These are phyloP conservation scores for Funneliformis mosseae DNA, from an alignment of 192 early-diverging fungal species.

Conservation along the genomic window DNA sequence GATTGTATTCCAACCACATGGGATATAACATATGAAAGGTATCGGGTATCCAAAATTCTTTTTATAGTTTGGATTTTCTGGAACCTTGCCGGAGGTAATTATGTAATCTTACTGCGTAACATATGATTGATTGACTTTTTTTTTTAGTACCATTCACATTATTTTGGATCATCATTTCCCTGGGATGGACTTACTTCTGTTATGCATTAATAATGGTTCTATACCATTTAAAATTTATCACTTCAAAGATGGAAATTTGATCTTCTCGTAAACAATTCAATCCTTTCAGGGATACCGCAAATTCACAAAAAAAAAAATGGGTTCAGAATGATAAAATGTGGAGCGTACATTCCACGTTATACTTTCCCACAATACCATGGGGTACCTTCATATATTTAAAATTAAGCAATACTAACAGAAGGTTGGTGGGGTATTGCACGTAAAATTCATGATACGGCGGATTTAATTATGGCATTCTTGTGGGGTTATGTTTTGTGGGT, in stretches of 20 bases:
- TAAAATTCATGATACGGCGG: conserved; percentile 78
- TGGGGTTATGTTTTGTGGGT: conserved; percentile 86
- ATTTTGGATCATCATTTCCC: conserved; percentile 41
- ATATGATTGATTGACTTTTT: not conserved
- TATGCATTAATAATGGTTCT: conserved; percentile 46
- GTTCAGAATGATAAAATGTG: conserved; percentile 51
- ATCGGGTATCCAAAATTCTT: not conserved
- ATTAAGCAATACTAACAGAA: conserved; percentile 59
- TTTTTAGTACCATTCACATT: conserved; percentile 53
- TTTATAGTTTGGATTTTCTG: conserved; percentile 47
- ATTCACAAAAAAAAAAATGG: conserved; percentile 58
- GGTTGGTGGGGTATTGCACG: conserved; percentile 79
- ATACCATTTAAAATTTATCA: not conserved
- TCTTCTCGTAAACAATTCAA: not conserved
- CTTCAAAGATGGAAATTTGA: not conserved
- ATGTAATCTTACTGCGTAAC: not conserved
- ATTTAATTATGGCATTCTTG: conserved; percentile 82
- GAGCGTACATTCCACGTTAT: conserved; percentile 44
- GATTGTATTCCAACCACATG: conserved; percentile 56
- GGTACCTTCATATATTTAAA: conserved; percentile 62
- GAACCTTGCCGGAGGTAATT: conserved; percentile 49
- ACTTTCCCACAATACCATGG: conserved; percentile 53
- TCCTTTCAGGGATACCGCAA: conserved; percentile 49
- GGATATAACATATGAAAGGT: conserved; percentile 60
- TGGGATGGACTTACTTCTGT: conserved; percentile 39